Conservation (phyloP, 2,329 filamentous ascomycete genomes). For the Ciborinia camelliae region DNA sequence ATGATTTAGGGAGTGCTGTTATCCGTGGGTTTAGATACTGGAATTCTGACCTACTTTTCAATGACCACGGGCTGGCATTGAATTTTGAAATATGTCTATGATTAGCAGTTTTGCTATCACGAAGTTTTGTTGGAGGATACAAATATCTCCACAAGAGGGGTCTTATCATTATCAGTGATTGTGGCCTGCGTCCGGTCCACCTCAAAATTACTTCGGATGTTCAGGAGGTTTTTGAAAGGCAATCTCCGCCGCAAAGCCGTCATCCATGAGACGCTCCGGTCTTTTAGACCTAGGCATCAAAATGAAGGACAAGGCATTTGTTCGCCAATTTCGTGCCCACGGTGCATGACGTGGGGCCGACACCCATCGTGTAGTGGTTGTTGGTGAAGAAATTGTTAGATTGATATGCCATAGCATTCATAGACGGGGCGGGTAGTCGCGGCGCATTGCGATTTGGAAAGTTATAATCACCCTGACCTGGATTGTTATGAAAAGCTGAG, state of each 20-base stretch:
- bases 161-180: no score
- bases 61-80: no score
- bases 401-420: constrained; percentile 24
- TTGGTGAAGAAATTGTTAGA: constrained; percentile 23
- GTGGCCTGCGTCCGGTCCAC: no score
- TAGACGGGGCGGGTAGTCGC: constrained; percentile 33
- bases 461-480: constrained; percentile 16
- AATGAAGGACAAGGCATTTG: constrained; percentile 59
- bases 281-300: constrained; percentile 59
- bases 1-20: no score
- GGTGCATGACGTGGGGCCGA: constrained; percentile 45
- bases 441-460: constrained; percentile 31
- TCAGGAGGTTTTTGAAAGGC: no score
- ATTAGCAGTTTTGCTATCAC: no score
- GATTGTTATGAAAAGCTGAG: not conserved
- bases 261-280: constrained; percentile 54
- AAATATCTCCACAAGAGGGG: no score
- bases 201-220: no score
- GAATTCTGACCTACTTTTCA: no score
- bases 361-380: constrained; percentile 26
- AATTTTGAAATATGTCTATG: no score
- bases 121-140: no score
- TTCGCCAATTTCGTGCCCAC: constrained; percentile 69
- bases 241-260: constrained; percentile 44
- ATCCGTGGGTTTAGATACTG: no score